Evolutionary conservation across 2,329 filamentous ascomycete species (phyloP).

Genomic region (Blastomyces emzantsi): DNA sequence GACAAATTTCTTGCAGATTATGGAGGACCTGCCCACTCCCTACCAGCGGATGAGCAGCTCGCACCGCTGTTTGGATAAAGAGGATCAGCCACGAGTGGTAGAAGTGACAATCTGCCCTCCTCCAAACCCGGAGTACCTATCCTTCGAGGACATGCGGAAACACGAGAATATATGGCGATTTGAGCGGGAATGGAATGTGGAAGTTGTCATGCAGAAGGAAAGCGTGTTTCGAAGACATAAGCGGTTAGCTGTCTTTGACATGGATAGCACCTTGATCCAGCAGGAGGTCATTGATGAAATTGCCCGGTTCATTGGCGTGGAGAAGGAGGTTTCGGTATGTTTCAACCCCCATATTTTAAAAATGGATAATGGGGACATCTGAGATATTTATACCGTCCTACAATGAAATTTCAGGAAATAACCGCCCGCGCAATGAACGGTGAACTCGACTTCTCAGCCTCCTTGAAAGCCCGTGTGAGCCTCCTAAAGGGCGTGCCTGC

Average conservation of each 20-base stretch:
- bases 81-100: conserved; percentile 43
- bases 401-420: conserved; percentile 48
- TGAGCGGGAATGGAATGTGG: conserved; percentile 81
- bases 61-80: conserved; percentile 41
- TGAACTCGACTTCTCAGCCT: conserved; percentile 82
- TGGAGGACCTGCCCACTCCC: conserved; percentile 42
- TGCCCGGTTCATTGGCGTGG: conserved; percentile 73
- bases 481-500: conserved; percentile 73
- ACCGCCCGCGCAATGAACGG: conserved; percentile 93
- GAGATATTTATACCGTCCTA: conserved; percentile 3
- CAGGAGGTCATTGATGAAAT: conserved; percentile 98
- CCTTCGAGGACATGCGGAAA: conserved; percentile 61
- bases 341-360: not conserved
- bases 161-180: conserved; percentile 77
- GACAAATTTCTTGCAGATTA: conserved; percentile 47
- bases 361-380: not conserved
- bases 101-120: conserved; percentile 46
- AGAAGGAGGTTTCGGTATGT: conserved; percentile 61
- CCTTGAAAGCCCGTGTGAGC: conserved; percentile 68
- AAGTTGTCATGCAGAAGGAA: conserved; percentile 68
- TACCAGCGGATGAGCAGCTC: conserved; percentile 42
- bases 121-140: conserved; percentile 40
- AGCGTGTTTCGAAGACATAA: conserved; percentile 68
- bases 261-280: conserved; percentile 95
- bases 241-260: conserved; percentile 88